Percentiles rank a stretch among this genome's conserved stretches.
Evolutionary conservation across 1,284 basidiomycete species (phyloP).

Genomic region (Pseudozyma tsukubaensis): DNA sequence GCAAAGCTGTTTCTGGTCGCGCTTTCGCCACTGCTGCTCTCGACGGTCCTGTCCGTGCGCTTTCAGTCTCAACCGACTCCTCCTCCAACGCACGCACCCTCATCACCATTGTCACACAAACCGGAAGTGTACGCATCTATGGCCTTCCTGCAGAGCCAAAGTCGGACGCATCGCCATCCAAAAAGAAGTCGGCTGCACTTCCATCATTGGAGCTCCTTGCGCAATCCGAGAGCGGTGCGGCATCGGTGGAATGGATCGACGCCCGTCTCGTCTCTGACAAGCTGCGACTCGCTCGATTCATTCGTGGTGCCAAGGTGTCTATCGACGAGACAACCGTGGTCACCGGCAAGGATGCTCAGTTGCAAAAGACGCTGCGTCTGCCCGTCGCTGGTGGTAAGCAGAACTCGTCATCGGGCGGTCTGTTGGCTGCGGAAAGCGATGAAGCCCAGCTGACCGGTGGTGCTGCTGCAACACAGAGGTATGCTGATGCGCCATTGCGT

Average conservation of each 20-base stretch:
- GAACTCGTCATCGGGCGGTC: conserved; percentile 5
- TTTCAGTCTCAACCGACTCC: conserved; percentile 35
- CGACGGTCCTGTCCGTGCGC: conserved; percentile 68
- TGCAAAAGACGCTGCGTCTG: conserved; percentile 32
- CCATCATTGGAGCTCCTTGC: conserved; percentile 37
- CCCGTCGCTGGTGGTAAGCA: conserved; percentile 22
- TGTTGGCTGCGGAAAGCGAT: conserved; percentile 30
- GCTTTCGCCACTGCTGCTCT: conserved; percentile 67
- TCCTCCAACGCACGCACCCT: conserved; percentile 67
- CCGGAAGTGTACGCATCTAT: conserved; percentile 59
- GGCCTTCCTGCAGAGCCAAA: conserved; percentile 53
- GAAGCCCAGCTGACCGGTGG: conserved; percentile 46
- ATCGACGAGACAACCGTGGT: conserved; percentile 50
- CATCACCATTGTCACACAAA: conserved; percentile 68
- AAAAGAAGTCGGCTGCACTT: conserved; percentile 48
- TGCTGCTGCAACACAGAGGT: conserved; percentile 47
- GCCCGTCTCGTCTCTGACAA: conserved; percentile 40
- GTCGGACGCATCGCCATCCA: conserved; percentile 40
- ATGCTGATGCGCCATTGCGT: conserved; percentile 46
- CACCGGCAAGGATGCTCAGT: conserved; percentile 30
- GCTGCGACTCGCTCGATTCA: conserved; percentile 52
- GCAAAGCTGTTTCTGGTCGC: conserved; percentile 26
- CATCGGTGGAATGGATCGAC: conserved; percentile 47
- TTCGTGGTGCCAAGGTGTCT: conserved; percentile 61
- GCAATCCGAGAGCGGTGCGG: conserved; percentile 22